phyloP scores from a whole-genome alignment of 192 early-diverging fungal genomes.

The Chytriomyces sp. region DNA sequence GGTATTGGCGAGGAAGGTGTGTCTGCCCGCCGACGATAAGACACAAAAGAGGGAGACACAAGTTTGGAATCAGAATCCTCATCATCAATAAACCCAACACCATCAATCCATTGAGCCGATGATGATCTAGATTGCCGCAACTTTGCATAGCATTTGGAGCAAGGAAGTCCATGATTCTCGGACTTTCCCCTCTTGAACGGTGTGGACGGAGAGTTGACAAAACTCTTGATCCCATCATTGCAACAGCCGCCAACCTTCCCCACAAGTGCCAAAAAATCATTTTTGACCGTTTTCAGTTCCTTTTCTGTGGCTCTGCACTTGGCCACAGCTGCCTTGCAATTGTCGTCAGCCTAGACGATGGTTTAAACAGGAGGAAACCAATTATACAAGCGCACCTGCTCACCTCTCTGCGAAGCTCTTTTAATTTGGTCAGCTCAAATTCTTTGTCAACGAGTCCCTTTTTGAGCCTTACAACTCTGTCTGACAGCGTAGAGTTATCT shows the following conservation, averaged over 20 bases:
- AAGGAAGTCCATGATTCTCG: neutral
- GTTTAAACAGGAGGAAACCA: neutral
- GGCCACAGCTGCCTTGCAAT: neutral
- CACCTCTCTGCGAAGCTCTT: constrained; percentile 1
- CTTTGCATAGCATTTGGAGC: constrained; percentile 4
- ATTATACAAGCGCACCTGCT: neutral
- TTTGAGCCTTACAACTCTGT: neutral
- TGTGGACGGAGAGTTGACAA: neutral
- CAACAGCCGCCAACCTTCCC: neutral
- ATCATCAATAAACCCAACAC: constrained; percentile 5
- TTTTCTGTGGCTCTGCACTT: neutral
- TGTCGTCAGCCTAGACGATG: neutral
- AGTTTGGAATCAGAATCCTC: neutral
- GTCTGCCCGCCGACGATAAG: neutral
- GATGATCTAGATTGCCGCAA: neutral
- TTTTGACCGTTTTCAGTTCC: constrained; percentile 1
- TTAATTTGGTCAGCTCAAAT: neutral
- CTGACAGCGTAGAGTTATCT: neutral
- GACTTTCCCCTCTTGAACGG: neutral
- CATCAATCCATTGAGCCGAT: constrained; percentile 8
- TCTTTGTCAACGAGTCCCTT: neutral
- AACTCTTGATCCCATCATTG: neutral
- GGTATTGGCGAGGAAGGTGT: neutral
- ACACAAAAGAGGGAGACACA: constrained; percentile 3
- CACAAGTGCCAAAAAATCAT: neutral